Evolutionary conservation across 1,139 yeast genomes (phyloP).

Genomic region (Saccharomyces hybrid): DNA sequence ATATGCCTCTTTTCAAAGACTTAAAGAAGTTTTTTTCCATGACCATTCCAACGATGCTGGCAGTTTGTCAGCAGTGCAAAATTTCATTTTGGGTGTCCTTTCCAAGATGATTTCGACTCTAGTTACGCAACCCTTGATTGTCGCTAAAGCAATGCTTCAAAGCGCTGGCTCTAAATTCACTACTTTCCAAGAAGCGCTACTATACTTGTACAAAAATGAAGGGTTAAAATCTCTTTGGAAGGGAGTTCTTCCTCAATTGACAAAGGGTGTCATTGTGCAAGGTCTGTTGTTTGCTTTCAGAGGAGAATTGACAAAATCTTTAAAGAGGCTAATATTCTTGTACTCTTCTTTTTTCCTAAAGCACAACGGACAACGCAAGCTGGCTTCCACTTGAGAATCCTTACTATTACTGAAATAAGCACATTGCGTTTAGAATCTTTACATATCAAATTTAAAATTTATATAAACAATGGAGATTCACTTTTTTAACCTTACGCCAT

Average conservation of each 20-base stretch:
- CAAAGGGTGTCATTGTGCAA: conserved; percentile 79
- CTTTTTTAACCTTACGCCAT: conserved; percentile 4
- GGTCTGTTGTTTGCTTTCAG: conserved; percentile 79
- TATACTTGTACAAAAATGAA: conserved; percentile 42
- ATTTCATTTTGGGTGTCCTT: conserved; percentile 66
- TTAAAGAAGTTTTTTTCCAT: conserved; percentile 46
- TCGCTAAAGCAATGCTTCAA: conserved; percentile 76
- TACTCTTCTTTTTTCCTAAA: conserved; percentile 3
- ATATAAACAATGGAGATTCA: background rate
- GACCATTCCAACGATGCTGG: conserved; percentile 7
- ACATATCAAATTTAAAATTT: background rate
- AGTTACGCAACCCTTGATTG: conserved; percentile 77
- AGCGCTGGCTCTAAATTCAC: conserved; percentile 39
- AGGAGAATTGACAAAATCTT: conserved; percentile 47
- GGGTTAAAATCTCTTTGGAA: conserved; percentile 57
- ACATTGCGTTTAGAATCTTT: background rate
- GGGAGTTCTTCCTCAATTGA: conserved; percentile 73
- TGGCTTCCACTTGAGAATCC: background rate
- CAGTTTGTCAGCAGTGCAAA: conserved; percentile 51
- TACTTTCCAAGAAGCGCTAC: conserved; percentile 48
- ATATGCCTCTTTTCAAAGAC: conserved; percentile 71
- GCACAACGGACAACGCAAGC: background rate
- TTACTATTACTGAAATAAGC: background rate
- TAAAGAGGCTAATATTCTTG: conserved; percentile 10
- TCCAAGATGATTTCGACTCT: conserved; percentile 78